Conservation (phyloP, 2,329 filamentous ascomycete species). For the Monilinia laxa region DNA sequence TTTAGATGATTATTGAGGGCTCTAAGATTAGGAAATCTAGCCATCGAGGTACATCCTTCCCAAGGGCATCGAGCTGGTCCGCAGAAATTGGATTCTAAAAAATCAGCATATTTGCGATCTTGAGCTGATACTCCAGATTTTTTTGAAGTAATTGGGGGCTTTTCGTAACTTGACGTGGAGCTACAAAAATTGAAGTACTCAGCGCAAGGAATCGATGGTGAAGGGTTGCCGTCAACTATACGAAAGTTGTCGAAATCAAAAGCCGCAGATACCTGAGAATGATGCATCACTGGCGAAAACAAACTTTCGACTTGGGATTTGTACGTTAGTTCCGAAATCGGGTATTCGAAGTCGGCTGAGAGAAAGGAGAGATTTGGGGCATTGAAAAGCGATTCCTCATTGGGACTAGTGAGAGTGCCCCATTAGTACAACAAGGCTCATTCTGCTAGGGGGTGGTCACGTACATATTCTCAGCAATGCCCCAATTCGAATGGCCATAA, state of each 20-base stretch:
- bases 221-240: not conserved
- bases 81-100: not conserved
- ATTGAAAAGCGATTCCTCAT: not conserved
- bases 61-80: slow-evolving; percentile 2
- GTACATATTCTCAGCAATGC: not conserved
- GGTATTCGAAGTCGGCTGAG: not conserved
- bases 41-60: not conserved
- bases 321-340: not conserved
- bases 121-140: not conserved
- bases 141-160: not conserved
- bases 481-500: not conserved
- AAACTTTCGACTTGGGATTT: not conserved
- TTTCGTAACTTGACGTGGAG: not conserved
- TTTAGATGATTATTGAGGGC: not conserved
- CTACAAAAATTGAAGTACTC: not conserved
- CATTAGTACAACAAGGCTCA: slow-evolving; percentile 8
- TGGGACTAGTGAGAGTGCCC: slow-evolving; percentile 3
- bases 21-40: slow-evolving; percentile 2
- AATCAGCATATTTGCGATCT: not conserved
- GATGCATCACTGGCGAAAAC: not conserved
- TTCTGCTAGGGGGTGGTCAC: not conserved
- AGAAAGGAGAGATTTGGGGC: not conserved
- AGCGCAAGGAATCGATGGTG: not conserved
- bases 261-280: not conserved
- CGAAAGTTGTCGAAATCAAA: not conserved